Evolutionary conservation across 345 rosid genomes (phyloP).

Genomic region (Sisymbrium altissimum): DNA sequence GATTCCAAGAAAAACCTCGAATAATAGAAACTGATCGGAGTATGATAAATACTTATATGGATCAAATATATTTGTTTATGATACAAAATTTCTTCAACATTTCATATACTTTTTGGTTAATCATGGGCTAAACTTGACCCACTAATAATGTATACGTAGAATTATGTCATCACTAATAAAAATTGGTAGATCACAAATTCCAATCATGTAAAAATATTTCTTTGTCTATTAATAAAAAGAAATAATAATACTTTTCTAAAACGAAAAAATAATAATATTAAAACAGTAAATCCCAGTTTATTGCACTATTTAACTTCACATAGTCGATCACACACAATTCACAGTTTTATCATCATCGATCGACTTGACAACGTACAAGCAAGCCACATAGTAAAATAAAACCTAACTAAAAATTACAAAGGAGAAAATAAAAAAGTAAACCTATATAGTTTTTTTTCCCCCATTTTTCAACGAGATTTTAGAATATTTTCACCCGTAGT

Average conservation of each 20-base stretch:
- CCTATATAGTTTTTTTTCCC: neutral
- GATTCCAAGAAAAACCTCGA: too few relatives aligned
- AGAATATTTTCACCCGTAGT: neutral
- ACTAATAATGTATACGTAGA: neutral
- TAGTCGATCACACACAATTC: conserved; percentile 2
- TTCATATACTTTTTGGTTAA: neutral
- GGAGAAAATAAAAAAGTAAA: neutral
- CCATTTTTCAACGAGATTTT: neutral
- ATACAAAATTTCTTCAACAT: neutral
- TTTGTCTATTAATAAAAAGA: neutral
- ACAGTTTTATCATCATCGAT: conserved; percentile 4
- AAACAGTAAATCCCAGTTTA: neutral
- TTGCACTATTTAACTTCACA: neutral
- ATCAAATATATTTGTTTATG: neutral
- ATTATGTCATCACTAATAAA: neutral
- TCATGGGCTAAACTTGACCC: neutral
- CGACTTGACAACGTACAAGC: conserved; percentile 1
- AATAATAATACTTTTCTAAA: neutral
- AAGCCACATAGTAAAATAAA: neutral
- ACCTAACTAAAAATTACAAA: neutral
- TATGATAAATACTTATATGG: too few relatives aligned
- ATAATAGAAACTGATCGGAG: neutral
- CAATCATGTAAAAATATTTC: neutral
- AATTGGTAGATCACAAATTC: neutral
- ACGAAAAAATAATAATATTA: neutral